phyloP scores from a whole-genome alignment of 768 basidiomycete genomes.

The Coprinopsis cinerea region DNA sequence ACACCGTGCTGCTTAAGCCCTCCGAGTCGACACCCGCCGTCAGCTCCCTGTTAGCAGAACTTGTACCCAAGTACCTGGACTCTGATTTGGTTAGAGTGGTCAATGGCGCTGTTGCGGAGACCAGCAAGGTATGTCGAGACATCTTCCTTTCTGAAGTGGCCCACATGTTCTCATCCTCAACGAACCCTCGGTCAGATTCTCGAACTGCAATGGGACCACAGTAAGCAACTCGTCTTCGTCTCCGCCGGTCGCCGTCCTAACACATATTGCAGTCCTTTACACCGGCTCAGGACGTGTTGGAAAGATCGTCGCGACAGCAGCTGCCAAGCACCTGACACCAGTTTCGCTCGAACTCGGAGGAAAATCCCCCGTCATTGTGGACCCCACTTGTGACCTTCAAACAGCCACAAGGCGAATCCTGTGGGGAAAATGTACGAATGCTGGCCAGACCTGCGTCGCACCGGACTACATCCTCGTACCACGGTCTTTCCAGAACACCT shows the following conservation, averaged over 20 bases:
- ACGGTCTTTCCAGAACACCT: constrained; percentile 34
- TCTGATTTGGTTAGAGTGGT: constrained; percentile 56
- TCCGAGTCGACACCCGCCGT: constrained; percentile 61
- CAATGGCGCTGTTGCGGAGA: constrained; percentile 62
- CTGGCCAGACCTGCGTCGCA: constrained; percentile 71
- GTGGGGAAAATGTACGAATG: constrained; percentile 79
- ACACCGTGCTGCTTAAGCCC: constrained; percentile 66
- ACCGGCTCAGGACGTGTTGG: constrained; percentile 63
- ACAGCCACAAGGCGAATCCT: constrained; percentile 64
- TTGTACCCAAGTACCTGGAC: constrained; percentile 75
- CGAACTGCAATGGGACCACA: constrained; percentile 61
- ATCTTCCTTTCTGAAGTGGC: constrained; percentile 4
- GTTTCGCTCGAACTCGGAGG: constrained; percentile 46
- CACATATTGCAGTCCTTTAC: constrained; percentile 40
- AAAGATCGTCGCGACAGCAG: constrained; percentile 62
- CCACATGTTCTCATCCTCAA: neutral
- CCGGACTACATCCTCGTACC: constrained; percentile 52
- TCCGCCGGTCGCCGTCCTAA: neutral
- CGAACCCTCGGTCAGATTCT: constrained; percentile 43
- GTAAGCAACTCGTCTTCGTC: constrained; percentile 17
- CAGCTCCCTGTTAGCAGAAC: constrained; percentile 54
- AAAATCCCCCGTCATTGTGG: constrained; percentile 72
- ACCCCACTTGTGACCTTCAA: constrained; percentile 61
- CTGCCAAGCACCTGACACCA: constrained; percentile 72
- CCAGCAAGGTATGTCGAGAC: constrained; percentile 36